phyloP scores from a whole-genome alignment of 225 moss, liverwort and hornwort genomes.

The Asterella californica region DNA sequence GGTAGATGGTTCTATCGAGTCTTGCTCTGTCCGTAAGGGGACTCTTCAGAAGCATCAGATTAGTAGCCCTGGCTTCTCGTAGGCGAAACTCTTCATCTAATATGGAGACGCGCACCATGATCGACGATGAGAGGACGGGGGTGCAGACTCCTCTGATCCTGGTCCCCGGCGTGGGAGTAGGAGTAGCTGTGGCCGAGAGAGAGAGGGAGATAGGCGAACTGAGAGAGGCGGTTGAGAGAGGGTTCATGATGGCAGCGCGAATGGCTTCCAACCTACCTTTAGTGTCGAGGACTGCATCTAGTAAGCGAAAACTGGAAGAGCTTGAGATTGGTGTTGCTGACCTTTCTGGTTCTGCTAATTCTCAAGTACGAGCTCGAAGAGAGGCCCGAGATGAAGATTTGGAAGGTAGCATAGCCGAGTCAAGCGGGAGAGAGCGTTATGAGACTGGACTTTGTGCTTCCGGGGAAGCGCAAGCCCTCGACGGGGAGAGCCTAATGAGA shows the following conservation, averaged over 20 bases:
- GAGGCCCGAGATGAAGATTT: conserved; percentile 71
- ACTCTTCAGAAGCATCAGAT: conserved; percentile 83
- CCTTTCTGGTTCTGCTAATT: conserved; percentile 57
- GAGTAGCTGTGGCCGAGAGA: conserved; percentile 23
- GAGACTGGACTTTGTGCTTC: conserved; percentile 48
- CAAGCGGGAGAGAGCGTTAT: conserved; percentile 81
- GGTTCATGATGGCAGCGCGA: conserved; percentile 88
- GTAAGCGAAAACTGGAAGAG: conserved; percentile 92
- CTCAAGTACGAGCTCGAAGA: conserved; percentile 79
- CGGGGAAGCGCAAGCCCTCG: conserved; percentile 78
- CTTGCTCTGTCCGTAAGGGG: conserved; percentile 79
- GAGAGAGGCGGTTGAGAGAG: conserved; percentile 55
- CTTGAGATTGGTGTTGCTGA: conserved; percentile 83
- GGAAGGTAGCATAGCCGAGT: conserved; percentile 83
- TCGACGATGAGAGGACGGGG: conserved; percentile 60
- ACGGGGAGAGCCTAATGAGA: conserved; percentile 79
- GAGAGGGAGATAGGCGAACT: conserved; percentile 31
- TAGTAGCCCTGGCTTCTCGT: conserved; percentile 42
- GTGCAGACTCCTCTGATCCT: conserved; percentile 59
- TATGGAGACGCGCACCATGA: conserved; percentile 64
- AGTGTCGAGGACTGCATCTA: conserved; percentile 64
- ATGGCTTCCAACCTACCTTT: conserved; percentile 40
- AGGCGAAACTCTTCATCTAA: conserved; percentile 31
- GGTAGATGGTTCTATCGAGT: conserved; percentile 91
- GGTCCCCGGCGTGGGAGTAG: conserved; percentile 54